A percentile compares a stretch with the other conserved stretches of the same genome.
These are phyloP conservation scores for Arabidopsis suecica DNA, from an alignment of 345 rosid species.

Conservation along the genomic window DNA sequence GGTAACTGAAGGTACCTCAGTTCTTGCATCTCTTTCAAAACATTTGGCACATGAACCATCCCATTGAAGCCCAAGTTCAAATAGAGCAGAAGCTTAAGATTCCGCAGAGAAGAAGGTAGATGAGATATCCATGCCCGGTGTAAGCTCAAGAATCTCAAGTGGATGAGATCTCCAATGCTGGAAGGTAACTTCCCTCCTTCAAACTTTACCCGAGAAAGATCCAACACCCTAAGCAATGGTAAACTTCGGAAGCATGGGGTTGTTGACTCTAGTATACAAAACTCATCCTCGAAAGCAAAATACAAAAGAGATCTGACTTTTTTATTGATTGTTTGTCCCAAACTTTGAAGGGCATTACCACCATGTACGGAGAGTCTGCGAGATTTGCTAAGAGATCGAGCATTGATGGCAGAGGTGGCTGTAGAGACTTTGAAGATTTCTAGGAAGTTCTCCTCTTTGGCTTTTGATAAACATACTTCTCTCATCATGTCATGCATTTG, in stretches of 20 bases:
- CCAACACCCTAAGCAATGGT: conserved; percentile 39
- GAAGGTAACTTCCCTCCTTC: conserved; percentile 40
- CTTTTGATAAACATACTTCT: conserved; percentile 5
- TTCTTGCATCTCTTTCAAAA: conserved; percentile 35
- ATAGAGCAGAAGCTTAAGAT: conserved; percentile 28
- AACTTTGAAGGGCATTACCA: not conserved
- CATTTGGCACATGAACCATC: conserved; percentile 39
- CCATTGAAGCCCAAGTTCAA: conserved; percentile 30
- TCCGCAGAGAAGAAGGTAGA: conserved; percentile 34
- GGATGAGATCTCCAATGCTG: conserved; percentile 50
- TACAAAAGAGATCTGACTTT: conserved; percentile 21
- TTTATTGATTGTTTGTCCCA: not conserved
- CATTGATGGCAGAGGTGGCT: conserved; percentile 5
- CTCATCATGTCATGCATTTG: conserved; percentile 41
- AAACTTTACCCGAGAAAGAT: conserved; percentile 8
- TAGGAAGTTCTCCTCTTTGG: conserved; percentile 37
- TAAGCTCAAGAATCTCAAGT: conserved; percentile 46
- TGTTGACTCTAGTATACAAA: conserved; percentile 6
- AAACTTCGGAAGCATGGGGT: conserved; percentile 21
- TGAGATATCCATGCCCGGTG: not conserved
- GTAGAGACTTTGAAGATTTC: conserved; percentile 21
- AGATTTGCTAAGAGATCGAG: conserved; percentile 8
- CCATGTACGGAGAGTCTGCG: conserved; percentile 23
- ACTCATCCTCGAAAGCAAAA: not conserved
- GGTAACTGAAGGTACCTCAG: conserved; percentile 38